Conservation (phyloP, 768 basidiomycete species). For the Lanmaoa rubissima region DNA sequence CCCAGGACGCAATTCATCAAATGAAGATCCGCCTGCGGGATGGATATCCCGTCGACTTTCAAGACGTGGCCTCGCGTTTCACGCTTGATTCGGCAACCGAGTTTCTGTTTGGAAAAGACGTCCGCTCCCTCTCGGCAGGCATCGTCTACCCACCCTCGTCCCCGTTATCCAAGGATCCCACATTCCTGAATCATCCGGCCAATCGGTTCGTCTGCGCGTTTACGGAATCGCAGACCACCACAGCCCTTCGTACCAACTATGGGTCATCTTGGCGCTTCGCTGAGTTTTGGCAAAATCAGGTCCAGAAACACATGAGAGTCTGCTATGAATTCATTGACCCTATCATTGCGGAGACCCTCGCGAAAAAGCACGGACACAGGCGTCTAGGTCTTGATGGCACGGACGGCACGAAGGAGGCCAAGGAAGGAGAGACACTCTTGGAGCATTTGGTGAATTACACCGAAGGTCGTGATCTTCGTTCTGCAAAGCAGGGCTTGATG, state of each 20-base stretch:
- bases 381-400: conserved; percentile 4
- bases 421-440: conserved; percentile 45
- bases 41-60: conserved; percentile 43
- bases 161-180: conserved; percentile 21
- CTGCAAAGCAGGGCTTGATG: background rate
- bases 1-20: conserved; percentile 32
- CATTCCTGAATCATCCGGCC: conserved; percentile 30
- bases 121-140: conserved; percentile 37
- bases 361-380: conserved; percentile 30
- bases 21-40: conserved; percentile 33
- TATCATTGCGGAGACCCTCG: conserved; percentile 42
- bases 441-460: conserved; percentile 54
- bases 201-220: conserved; percentile 43
- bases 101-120: conserved; percentile 50
- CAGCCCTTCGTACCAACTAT: conserved; percentile 33
- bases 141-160: conserved; percentile 33
- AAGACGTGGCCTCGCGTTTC: conserved; percentile 45
- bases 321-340: conserved; percentile 49
- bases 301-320: conserved; percentile 37
- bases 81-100: conserved; percentile 59
- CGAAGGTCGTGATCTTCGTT: conserved; percentile 38
- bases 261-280: conserved; percentile 43
- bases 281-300: conserved; percentile 44
- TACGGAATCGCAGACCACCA: conserved; percentile 33
- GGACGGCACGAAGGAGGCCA: conserved; percentile 24